Evolutionary conservation across 768 basidiomycete species (phyloP).

Genomic region (Chalciporus chontae): DNA sequence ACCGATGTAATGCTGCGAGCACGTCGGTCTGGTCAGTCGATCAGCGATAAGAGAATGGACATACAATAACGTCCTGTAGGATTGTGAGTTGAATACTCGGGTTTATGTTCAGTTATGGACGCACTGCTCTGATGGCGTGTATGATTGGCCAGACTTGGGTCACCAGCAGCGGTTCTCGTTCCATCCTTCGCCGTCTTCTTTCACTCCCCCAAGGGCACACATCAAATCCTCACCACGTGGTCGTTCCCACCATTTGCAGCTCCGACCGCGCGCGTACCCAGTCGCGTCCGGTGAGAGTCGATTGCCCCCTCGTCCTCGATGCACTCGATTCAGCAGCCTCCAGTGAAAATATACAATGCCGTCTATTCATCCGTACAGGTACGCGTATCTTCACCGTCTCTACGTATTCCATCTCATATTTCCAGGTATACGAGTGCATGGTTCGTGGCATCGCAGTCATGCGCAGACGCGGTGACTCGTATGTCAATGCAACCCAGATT

Average conservation of each 20-base stretch:
- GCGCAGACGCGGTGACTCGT: conserved; percentile 92
- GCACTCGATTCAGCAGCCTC: conserved; percentile 41
- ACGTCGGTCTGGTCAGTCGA: conserved; percentile 4
- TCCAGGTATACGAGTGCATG: conserved; percentile 95
- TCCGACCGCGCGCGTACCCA: conserved; percentile 34
- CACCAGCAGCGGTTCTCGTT: conserved; percentile 39
- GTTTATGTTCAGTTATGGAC: conserved; percentile 19
- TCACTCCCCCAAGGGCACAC: background rate
- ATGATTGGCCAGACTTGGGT: conserved; percentile 79
- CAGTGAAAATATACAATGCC: conserved; percentile 88
- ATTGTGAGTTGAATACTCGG: conserved; percentile 11
- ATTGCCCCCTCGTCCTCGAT: conserved; percentile 19
- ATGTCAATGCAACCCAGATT: conserved; percentile 98
- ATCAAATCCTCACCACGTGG: background rate
- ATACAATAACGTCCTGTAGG: conserved; percentile 59
- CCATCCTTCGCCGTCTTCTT: conserved; percentile 15
- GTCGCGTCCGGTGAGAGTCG: conserved; percentile 28
- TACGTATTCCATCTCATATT: conserved; percentile 10
- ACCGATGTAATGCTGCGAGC: conserved; percentile 66
- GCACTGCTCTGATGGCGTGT: conserved; percentile 66
- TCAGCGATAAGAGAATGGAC: conserved; percentile 12
- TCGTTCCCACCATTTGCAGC: conserved; percentile 26
- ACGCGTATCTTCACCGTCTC: conserved; percentile 3
- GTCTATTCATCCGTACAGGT: conserved; percentile 90
- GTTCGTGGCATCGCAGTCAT: conserved; percentile 98